Evolutionary conservation across 2,329 filamentous ascomycete species (phyloP), one percentile per base, ranked within the genome.

Genomic region (Neocucurbitaria cava): DNA sequence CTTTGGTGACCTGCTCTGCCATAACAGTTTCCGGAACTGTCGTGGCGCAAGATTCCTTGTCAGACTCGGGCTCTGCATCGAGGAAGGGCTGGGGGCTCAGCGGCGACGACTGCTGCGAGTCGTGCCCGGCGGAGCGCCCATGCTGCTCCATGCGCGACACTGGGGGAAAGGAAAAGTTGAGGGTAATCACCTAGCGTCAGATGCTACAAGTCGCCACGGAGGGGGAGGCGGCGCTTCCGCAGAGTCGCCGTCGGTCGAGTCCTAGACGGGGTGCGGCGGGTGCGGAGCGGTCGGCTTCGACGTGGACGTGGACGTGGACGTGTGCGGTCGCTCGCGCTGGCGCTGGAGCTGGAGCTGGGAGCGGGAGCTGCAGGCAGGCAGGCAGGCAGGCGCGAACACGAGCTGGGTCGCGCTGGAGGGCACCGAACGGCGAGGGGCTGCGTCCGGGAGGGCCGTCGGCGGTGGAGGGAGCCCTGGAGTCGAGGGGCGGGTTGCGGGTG

Each of bases 1-100:
- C 83, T 79, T 86, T 85, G 83, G 79, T 81, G 75, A 79, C 84
- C 84, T 85, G 83, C 85, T 87, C 85, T 87, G 86, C 86, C 86
- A 88, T 88, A 87, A 88, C 86, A 88, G 85, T 80, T 76, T 79
- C 77, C 76, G 79, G 76, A 76, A 76, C 81, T 83, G 77, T 62
- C 18, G 68, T 62, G 64, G 66, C 58, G 61, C 61, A 65, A 62
- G 56, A 58, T 47, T 45, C 58, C 54, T 44, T 62, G 73, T 76
- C 66, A 77, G 74, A 76, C 63, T 31, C 53, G 44, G 61, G 58
- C 47, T 71, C 70, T 66, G 64, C 63, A 65, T 66, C 54, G 53
- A 36, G 41, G 46, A 52, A 51, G 24, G 52, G 45, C 30, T 52
- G 23, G 35, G 61, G 52, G 46, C 58, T 51, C 49, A 40, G 48